Base-by-base conservation (phyloP, 805 yeast genomes). In the Zygosaccharomyces bisporus region DNA sequence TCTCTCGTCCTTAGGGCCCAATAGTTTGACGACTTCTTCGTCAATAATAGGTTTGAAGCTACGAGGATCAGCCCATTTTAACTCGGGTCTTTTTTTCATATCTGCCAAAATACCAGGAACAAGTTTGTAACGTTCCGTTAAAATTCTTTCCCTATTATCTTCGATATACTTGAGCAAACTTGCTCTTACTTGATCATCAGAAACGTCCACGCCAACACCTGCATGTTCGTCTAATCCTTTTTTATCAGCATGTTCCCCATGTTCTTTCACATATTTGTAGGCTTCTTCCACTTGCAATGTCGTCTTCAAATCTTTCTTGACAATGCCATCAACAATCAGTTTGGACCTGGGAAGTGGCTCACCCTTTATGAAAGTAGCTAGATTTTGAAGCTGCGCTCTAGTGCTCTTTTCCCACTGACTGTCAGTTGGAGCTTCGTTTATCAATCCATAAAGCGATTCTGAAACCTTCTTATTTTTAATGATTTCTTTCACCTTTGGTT, bases 1-100 rank as follows among this genome's bases (percentile, higher is more conserved):
- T 52, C 98, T 80, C 62, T 90, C 98, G 63, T 93, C 99, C 66
- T 91, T 91, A 43, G 98, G 98, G 30, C 99, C 99, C 46, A 90
- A 69, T 10, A 83, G 66, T 33, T 69, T 78, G 49, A 85, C 65
- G n/a, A 89, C 70, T 57, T 84, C 79, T 34, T 75, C 80, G 63
- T 93, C 99, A 54, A 93, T 83, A 18, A 79, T 74, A 10, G 95
- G 95, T 68, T 93, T 93, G 71, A 93, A 86, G 44, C 78, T 71
- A 41, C 81, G 77, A 29, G 97, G 95, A 38, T 84, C 76, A 6
- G 98, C 98, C 96, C 96, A 93, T 68, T 86, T 88, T 66, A 93
- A 74, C 14, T 71, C 78, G 3, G 88, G 82, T 35, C 88, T 59
- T 52, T 73, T 76, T 74, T 86, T 88, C 49, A 86, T 78, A 35